Conservation (phyloP, 352 stramenopile species). For the Globisporangium middletonii region DNA sequence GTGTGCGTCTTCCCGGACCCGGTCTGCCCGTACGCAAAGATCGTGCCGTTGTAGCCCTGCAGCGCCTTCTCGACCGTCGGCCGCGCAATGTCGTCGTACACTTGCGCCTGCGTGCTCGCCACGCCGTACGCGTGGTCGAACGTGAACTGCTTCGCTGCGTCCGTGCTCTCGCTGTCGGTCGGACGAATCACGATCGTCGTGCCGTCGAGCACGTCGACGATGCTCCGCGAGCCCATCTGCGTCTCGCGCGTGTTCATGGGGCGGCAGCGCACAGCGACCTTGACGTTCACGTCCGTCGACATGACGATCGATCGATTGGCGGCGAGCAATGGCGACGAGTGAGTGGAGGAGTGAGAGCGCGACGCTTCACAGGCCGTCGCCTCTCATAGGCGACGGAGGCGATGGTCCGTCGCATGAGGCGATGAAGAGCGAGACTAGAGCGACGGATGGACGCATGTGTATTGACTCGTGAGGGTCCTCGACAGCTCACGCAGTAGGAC, state of each 20-base stretch:
- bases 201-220: constrained; percentile 58
- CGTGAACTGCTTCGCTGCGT: constrained; percentile 56
- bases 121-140: constrained; percentile 83
- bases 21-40: constrained; percentile 74
- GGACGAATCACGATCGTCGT: constrained; percentile 44
- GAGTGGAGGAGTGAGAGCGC: not conserved
- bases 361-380: not conserved
- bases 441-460: not conserved
- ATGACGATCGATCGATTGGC: constrained; percentile 6
- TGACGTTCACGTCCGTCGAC: constrained; percentile 84
- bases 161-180: constrained; percentile 2
- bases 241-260: constrained; percentile 83
- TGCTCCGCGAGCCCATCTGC: constrained; percentile 34
- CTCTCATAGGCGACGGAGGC: too few relatives aligned
- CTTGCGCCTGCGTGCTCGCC: constrained; percentile 65
- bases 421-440: not conserved
- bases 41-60: constrained; percentile 77
- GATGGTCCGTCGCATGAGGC: not conserved
- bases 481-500: not conserved
- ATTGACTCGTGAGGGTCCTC: not conserved
- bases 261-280: constrained; percentile 85
- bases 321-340: not conserved
- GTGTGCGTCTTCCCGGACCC: constrained; percentile 85
- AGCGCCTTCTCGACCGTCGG: constrained; percentile 75
- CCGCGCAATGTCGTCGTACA: constrained; percentile 74